These are phyloP conservation scores for Seiridium cupressi DNA, from an alignment of 2,329 filamentous ascomycete genomes.

Conservation along the genomic window DNA sequence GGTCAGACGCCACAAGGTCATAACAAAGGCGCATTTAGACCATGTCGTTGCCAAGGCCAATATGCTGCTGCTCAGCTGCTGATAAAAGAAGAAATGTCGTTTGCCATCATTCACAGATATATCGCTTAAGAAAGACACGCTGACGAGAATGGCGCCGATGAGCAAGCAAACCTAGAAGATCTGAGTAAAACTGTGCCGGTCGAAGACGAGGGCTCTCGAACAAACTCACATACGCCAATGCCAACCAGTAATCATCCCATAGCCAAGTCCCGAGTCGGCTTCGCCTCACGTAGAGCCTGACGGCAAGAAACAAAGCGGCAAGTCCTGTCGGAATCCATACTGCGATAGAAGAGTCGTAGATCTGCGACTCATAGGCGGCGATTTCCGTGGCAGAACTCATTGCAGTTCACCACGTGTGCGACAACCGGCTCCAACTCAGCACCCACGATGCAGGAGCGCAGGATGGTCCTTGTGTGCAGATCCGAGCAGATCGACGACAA, in stretches of 20 bases:
- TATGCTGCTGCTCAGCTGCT: not conserved
- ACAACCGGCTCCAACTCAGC: too few species aligned
- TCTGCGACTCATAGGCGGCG: not conserved
- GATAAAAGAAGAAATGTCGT: slow-evolving; percentile 2
- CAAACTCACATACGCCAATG: not conserved
- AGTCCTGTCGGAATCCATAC: not conserved
- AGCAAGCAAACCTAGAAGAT: not conserved
- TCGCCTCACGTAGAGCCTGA: not conserved
- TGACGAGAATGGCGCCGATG: not conserved
- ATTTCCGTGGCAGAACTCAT: not conserved
- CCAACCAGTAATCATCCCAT: not conserved
- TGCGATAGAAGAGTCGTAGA: not conserved
- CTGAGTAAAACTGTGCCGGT: not conserved
- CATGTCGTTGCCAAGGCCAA: slow-evolving; percentile 22
- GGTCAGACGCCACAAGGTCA: slow-evolving; percentile 23
- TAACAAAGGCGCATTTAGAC: slow-evolving; percentile 32
- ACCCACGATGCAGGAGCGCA: too few species aligned
- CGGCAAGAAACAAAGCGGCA: not conserved
- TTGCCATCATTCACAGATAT: not conserved
- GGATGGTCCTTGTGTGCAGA: too few species aligned
- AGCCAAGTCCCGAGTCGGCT: not conserved
- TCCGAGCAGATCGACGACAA: too few species aligned
- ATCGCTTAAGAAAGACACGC: not conserved
- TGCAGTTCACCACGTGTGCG: not conserved
- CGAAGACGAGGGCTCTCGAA: not conserved